A percentile compares a stretch with the other conserved stretches of the same genome.
phyloP scores from a whole-genome alignment of 78 protist genomes.

The Dictyostelium intermedium region DNA sequence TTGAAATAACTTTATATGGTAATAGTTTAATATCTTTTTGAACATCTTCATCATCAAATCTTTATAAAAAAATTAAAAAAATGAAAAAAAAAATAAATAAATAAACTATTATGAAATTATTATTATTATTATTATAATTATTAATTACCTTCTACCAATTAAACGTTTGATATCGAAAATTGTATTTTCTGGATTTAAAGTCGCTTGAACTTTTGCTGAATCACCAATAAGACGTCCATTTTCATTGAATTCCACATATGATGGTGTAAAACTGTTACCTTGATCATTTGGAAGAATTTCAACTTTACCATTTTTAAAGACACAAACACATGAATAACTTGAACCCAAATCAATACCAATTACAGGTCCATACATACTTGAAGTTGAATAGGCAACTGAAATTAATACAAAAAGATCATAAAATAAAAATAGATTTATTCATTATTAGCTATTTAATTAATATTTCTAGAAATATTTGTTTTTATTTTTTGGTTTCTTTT shows the following conservation, averaged over 20 bases:
- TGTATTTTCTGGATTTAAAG: slow-evolving; percentile 98
- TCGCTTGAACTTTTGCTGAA: slow-evolving; percentile 93
- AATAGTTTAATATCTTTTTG: slow-evolving; percentile 91
- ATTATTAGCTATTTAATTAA: too few relatives aligned
- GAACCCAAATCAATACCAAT: slow-evolving; percentile 88
- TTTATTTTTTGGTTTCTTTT: too few relatives aligned
- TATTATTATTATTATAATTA: slow-evolving; percentile 88
- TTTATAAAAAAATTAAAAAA: slow-evolving; percentile 80
- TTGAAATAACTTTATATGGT: slow-evolving; percentile 90
- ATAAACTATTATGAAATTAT: slow-evolving; percentile 79
- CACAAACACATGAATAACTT: slow-evolving; percentile 92
- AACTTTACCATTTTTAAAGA: slow-evolving; percentile 84
- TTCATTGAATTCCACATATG: slow-evolving; percentile 94
- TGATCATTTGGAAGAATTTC: slow-evolving; percentile 93
- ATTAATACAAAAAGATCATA: too few relatives aligned
- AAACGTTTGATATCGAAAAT: slow-evolving; percentile 98
- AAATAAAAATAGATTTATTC: too few relatives aligned
- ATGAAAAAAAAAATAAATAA: slow-evolving; percentile 77
- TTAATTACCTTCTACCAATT: slow-evolving; percentile 97
- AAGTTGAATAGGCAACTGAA: too few relatives aligned
- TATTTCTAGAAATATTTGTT: too few relatives aligned
- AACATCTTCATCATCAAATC: slow-evolving; percentile 82
- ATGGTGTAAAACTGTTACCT: slow-evolving; percentile 96
- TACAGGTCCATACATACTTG: neutral
- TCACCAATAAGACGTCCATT: slow-evolving; percentile 95